phyloP scores from a whole-genome alignment of 352 stramenopile genomes.

The Pythium scleroteichum region DNA sequence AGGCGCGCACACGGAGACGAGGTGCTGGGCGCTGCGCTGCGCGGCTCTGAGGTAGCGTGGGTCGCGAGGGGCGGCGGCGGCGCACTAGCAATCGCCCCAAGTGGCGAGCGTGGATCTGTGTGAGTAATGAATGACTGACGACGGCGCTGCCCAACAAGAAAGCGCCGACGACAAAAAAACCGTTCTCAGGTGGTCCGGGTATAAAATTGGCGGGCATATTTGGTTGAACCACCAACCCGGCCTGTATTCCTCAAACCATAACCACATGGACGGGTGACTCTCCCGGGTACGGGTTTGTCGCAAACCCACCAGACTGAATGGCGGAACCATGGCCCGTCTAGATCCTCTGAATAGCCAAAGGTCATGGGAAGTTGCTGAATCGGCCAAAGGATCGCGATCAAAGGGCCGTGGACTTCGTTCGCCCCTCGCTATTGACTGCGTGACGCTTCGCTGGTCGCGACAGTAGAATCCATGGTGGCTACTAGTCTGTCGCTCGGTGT shows the following conservation, averaged over 20 bases:
- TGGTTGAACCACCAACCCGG: too few species aligned
- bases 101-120: constrained; percentile 8
- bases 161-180: constrained; percentile 22
- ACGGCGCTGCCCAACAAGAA: constrained; percentile 13
- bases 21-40: neutral
- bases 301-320: neutral
- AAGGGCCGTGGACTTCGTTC: constrained; percentile 17
- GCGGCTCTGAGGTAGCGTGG: neutral
- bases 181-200: constrained; percentile 16
- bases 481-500: neutral
- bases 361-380: constrained; percentile 19
- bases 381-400: constrained; percentile 21
- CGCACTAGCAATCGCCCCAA: neutral
- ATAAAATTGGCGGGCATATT: too few species aligned
- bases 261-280: neutral
- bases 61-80: neutral
- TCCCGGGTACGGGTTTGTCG: neutral
- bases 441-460: constrained; percentile 7
- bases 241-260: neutral
- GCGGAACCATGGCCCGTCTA: constrained; percentile 1
- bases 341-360: constrained; percentile 20
- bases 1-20: neutral
- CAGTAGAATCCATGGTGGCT: neutral
- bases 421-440: constrained; percentile 11
- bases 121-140: constrained; percentile 27